phyloP scores from a whole-genome alignment of 2,329 filamentous ascomycete species.

The Arthrobotrys entomopaga region DNA sequence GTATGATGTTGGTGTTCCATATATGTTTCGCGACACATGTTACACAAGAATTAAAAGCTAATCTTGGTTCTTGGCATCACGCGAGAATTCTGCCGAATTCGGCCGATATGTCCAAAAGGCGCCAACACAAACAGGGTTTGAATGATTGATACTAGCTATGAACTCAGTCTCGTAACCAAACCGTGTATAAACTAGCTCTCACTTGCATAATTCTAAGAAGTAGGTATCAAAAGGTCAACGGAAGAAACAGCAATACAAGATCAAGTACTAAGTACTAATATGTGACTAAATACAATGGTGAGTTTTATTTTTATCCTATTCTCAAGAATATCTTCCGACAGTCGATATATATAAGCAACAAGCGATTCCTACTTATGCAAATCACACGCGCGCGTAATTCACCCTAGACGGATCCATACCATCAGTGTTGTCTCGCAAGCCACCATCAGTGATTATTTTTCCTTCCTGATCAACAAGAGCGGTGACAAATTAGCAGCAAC shows the following conservation, averaged over 20 bases:
- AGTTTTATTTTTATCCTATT: conserved; percentile 1
- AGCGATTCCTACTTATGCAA: neutral
- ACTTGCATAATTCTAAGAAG: neutral
- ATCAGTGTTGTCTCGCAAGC: too few species aligned
- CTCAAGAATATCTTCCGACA: neutral
- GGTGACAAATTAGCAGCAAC: neutral
- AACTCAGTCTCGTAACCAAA: too few species aligned
- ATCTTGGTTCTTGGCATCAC: neutral
- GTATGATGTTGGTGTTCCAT: neutral
- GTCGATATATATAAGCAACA: neutral
- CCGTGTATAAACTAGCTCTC: too few species aligned
- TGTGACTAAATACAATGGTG: neutral
- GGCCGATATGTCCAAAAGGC: neutral
- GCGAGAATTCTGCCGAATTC: neutral
- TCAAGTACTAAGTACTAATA: neutral
- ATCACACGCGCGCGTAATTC: neutral
- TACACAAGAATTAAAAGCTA: neutral
- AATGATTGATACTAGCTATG: neutral
- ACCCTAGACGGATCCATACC: neutral
- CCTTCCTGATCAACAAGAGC: neutral
- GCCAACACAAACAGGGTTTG: neutral
- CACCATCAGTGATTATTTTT: neutral
- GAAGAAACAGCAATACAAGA: neutral
- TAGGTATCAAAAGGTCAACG: neutral
- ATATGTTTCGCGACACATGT: neutral